Base-by-base conservation (phyloP, 2,329 filamentous ascomycete species). In the Fusarium sp. region DNA sequence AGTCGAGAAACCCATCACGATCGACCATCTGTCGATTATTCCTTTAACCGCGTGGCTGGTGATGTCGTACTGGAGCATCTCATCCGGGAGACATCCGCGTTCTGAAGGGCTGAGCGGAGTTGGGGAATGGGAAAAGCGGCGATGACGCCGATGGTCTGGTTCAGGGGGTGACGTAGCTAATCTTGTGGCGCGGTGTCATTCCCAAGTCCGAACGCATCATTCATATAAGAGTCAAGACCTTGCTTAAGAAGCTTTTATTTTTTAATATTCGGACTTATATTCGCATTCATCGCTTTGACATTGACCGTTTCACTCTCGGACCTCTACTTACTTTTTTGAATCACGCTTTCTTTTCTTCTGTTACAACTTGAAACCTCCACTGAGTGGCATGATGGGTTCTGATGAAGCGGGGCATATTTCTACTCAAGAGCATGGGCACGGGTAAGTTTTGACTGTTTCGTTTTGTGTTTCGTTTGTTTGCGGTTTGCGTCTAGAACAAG, bases 331-430 rank as follows among this genome's bases (percentile, higher is more conserved):
- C 29, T 34, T 34, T 63, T 41, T 41, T 24, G 38, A 53, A 27
- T 25, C 22, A 45, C 24, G n/a, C 20, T 47, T 29, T 44, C 44
- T 27, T 18, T 67, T 41, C 27, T 29, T 29, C 27, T 29, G 27
- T 29, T 29, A 29, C 27, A 29, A 29, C 27, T 29, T 29, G 27
- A 29, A 29, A 29, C 27, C 27, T 29, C 27, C 27, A 29, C 27
- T 46, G 62, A 63, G 65, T 72, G 69, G 71, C 70, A 74, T 49
- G 71, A 74, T 73, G 71, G 58, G 61, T n/a, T 72, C 63, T 40
- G 71, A 72, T 55, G 69, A 64, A 64, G 58, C 62, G 69, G 69
- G 71, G 51, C 66, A 57, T 59, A 58, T 61, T 46, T 65, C 66
- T 27, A 62, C 71, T 60, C 58, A 62, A 58, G 60, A 71, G 62